These are phyloP conservation scores for Polygonum maritimum DNA, from an alignment of 148 eudicot species.

Conservation along the genomic window DNA sequence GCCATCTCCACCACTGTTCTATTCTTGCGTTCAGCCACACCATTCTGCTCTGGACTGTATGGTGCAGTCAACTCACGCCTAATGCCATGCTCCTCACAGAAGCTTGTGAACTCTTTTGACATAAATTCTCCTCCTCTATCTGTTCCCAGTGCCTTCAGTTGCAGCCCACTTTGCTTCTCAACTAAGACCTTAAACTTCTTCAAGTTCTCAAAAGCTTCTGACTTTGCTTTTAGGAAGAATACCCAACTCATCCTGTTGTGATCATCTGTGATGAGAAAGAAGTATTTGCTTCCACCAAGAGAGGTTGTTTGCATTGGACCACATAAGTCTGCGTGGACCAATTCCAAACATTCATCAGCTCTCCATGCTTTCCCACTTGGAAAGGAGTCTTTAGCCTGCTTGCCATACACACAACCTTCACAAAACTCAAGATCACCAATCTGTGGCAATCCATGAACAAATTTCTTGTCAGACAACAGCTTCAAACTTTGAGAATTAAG, in stretches of 20 bases:
- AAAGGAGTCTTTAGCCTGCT: no score
- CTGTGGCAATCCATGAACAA: no score
- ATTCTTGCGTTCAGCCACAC: not conserved
- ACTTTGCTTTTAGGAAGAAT: conserved; percentile 4
- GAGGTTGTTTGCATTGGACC: not conserved
- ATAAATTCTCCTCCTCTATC: no score
- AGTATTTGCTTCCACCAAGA: not conserved
- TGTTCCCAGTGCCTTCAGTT: no score
- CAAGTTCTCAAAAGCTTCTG: conserved; percentile 1
- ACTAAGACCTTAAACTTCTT: conserved; percentile 4
- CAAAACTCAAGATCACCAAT: no score
- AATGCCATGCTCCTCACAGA: conserved; percentile 11
- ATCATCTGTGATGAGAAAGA: not conserved
- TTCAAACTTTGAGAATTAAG: no score
- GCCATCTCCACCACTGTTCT: not conserved
- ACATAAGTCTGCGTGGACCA: no score
- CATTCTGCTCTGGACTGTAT: not conserved
- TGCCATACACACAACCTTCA: no score
- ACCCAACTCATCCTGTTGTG: conserved; percentile 15
- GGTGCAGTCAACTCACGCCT: not conserved
- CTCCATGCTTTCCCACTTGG: no score
- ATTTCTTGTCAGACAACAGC: no score
- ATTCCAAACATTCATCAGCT: no score
- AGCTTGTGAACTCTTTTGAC: no score
- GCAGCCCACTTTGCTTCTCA: conserved; percentile 14